Percentiles rank a stretch among this genome's conserved stretches.
phyloP scores from a whole-genome alignment of 2,329 filamentous ascomycete genomes.

The Fusarium dlaminii region DNA sequence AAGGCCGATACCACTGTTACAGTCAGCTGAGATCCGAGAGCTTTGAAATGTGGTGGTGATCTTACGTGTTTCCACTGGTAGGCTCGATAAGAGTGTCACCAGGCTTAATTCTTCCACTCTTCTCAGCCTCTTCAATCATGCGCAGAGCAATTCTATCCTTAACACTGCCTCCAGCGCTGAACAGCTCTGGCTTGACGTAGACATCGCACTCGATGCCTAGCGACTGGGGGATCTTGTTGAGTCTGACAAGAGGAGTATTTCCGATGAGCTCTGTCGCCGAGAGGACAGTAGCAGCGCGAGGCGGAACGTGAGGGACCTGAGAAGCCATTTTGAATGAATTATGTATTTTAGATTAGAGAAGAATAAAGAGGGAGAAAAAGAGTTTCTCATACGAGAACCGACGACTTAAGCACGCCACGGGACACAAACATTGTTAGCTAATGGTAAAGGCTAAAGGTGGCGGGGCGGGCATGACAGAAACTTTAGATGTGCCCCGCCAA shows the following conservation, averaged over 20 bases:
- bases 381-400: constrained; percentile 24
- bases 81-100: constrained; percentile 98
- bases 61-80: constrained; percentile 90
- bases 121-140: constrained; percentile 97
- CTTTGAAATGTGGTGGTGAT: not conserved
- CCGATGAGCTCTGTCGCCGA: constrained; percentile 89
- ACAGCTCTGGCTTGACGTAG: constrained; percentile 91
- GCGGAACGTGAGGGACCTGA: constrained; percentile 46
- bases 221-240: constrained; percentile 93
- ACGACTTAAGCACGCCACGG: constrained; percentile 40
- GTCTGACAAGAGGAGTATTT: constrained; percentile 91
- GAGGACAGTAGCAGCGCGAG: constrained; percentile 54
- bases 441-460: not conserved
- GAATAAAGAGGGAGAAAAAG: not conserved
- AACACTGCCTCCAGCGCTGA: constrained; percentile 93
- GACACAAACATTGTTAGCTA: constrained; percentile 30
- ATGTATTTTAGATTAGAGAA: not conserved
- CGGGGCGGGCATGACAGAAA: constrained; percentile 30
- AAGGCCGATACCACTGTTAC: constrained; percentile 80
- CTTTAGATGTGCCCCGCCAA: constrained; percentile 41
- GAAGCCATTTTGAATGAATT: constrained; percentile 35
- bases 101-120: constrained; percentile 90
- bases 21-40: not conserved
- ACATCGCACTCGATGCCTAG: constrained; percentile 89
- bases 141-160: constrained; percentile 96